A percentile compares a stretch with the other conserved stretches of the same genome.
phyloP scores from a whole-genome alignment of 2,329 filamentous ascomycete species.

The Pyricularia pennisetigena region DNA sequence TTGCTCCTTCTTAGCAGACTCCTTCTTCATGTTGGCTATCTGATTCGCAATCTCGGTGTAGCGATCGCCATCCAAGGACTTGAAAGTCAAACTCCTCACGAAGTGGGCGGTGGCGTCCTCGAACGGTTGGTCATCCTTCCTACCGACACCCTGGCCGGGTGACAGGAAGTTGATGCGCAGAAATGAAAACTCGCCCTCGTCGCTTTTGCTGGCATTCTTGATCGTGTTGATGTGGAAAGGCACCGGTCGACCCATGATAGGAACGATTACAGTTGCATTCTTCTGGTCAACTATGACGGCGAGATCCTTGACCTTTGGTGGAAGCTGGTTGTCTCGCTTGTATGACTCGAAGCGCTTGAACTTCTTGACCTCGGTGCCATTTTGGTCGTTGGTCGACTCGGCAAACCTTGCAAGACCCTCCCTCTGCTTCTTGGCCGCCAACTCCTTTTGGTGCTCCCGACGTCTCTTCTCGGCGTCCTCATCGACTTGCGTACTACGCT shows the following conservation, averaged over 20 bases:
- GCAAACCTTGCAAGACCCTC: conserved; percentile 80
- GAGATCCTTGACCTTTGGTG: conserved; percentile 70
- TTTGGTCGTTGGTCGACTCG: conserved; percentile 73
- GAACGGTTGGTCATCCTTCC: conserved; percentile 96
- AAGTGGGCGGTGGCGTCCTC: conserved; percentile 96
- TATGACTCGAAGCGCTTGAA: conserved; percentile 99
- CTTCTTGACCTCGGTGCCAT: conserved; percentile 90
- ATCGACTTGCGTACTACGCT: conserved; percentile 78
- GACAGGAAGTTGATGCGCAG: conserved; percentile 95
- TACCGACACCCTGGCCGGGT: conserved; percentile 90
- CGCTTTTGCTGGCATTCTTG: conserved; percentile 97
- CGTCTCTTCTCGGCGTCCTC: conserved; percentile 83
- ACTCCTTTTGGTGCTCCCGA: conserved; percentile 85
- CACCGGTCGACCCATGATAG: conserved; percentile 94
- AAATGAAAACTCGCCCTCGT: conserved; percentile 89
- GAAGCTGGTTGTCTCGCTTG: conserved; percentile 93
- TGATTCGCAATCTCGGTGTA: conserved; percentile 87
- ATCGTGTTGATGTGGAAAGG: conserved; percentile 97
- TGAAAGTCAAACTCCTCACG: conserved; percentile 87
- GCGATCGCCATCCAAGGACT: conserved; percentile 78
- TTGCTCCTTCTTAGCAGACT: conserved; percentile 82
- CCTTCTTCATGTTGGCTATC: conserved; percentile 94
- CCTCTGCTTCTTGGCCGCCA: conserved; percentile 77
- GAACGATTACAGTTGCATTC: conserved; percentile 81
- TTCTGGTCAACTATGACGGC: conserved; percentile 87